Base-by-base conservation (phyloP, 805 yeast species). In the Starmerella bacillaris region DNA sequence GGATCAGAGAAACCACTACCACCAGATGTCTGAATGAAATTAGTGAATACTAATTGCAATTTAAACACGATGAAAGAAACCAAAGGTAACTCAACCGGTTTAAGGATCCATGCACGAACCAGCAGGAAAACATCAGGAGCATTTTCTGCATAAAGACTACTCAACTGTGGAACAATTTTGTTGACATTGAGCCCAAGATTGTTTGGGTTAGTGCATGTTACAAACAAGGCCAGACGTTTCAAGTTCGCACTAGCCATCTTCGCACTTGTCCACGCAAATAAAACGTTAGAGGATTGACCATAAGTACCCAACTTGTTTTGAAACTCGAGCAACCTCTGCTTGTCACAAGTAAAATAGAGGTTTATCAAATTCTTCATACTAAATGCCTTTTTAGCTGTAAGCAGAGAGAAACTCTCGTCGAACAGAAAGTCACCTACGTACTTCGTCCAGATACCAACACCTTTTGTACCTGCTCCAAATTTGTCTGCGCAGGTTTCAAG, bases 211-310 rank as follows among this genome's bases (percentile, higher is more conserved):
- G 73, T 68, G 7, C 78, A 61, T 45, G 78, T 47, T 4, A 78
- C 42, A 33, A 89, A 47, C 43, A 72, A 79, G 0, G 78, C 58
- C 1, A 80, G 61, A 35, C 92, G 65, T 37, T 68, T 67, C 31
- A 84, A 49, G 30, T 72, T 68, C 40, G 59, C 57, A 18, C 58
- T 56, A 24, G 65, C 65, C 11, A 68, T 61, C 12, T 74, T 68
- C 37, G 77, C 82, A 40, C 72, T 74, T 72, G 84, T 75, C 49
- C 56, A 51, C 24, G 68, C 73, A 55, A 79, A 80, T 4, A 78
- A 59, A 16, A 74, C 72, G 19, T 39, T 39, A 3, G 77, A 65
- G 28, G 54, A 57, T 17, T 71, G 59, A 3, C 74, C 67, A 35
- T 64, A 63, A 22, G 68, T 51, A 31, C 68, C 65, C 1, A 63